Base-by-base conservation (phyloP, 2,329 filamentous ascomycete genomes). In the Fusarium staphyleae region DNA sequence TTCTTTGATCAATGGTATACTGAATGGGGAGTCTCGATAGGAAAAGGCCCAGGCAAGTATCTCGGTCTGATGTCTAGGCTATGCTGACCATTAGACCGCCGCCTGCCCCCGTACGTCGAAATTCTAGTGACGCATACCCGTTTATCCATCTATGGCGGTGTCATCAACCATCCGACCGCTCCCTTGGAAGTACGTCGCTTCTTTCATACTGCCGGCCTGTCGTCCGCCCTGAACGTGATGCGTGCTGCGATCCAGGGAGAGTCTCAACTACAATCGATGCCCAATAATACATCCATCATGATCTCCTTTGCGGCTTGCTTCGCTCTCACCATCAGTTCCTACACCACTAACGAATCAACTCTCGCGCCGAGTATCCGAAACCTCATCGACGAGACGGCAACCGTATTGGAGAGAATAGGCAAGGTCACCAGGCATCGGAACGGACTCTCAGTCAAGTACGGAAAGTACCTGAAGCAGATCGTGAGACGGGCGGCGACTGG, bases 261-360 rank as follows among this genome's bases (percentile, higher is more conserved):
- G 66, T 76, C 79, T 0, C 82, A 87, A 55, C 78, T 91, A 0
- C 85, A 85, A 48, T 90, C 87, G 0, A 91, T 91, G 87, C 88
- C 88, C 0, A 91, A 91, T 70, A 91, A 91, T 62, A 90, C 88
- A 0, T 83, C 87, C 48, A 89, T 90, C 59, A 91, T 91, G 88
- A 89, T 91, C 11, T 88, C 87, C 1, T 90, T 90, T 59, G 87
- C 88, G 0, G 86, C 86, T 4, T 88, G 85, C 63, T 88, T 88
- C 56, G 86, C 86, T 0, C 71, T 89, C n/a, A 82, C 83, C 9
- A 77, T 89, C 4, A 87, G 84, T 60, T 79, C 83, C 0, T 82
- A 84, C 40, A 79, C 83, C 3, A 77, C 80, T 0, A 83, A 80
- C 22, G 80, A 78, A 50, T 85, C 81, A 0, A 81, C 80, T 44